A percentile compares a stretch with the other conserved stretches of the same genome.
phyloP scores from a whole-genome alignment of 768 basidiomycete species.

The Leccinum barrowsii region DNA sequence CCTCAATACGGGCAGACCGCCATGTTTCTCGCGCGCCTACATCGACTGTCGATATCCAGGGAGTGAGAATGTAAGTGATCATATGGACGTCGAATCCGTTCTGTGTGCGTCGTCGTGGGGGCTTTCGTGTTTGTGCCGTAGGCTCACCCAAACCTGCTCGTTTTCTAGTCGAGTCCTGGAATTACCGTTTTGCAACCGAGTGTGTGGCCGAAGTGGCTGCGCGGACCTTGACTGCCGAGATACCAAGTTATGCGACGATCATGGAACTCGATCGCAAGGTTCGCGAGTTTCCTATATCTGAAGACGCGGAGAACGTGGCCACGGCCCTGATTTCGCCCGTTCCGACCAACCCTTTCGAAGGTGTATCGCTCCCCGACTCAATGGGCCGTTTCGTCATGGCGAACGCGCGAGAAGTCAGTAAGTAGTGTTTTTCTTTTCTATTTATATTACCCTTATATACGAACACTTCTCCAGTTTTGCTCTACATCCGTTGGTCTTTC shows the following conservation, averaged over 20 bases:
- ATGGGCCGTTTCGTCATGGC: slow-evolving; percentile 40
- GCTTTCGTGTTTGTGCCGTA: neutral
- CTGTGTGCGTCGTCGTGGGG: slow-evolving; percentile 25
- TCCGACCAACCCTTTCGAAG: slow-evolving; percentile 12
- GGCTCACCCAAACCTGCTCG: neutral
- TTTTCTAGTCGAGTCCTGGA: slow-evolving; percentile 55
- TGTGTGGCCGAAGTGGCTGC: slow-evolving; percentile 62
- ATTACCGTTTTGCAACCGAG: slow-evolving; percentile 61
- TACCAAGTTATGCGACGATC: slow-evolving; percentile 60
- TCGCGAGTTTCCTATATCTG: slow-evolving; percentile 59
- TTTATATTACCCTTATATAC: neutral
- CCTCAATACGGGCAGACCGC: slow-evolving; percentile 67
- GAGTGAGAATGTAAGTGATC: slow-evolving; percentile 11
- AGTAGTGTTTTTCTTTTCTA: slow-evolving; percentile 16
- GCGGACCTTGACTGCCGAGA: slow-evolving; percentile 58
- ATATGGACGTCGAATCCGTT: slow-evolving; percentile 19
- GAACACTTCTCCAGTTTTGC: slow-evolving; percentile 39
- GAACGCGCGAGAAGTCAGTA: slow-evolving; percentile 35
- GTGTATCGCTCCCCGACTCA: slow-evolving; percentile 19
- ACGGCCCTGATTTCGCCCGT: slow-evolving; percentile 31
- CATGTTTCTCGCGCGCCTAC: slow-evolving; percentile 60
- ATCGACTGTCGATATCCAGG: slow-evolving; percentile 64
- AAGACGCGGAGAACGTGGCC: slow-evolving; percentile 37
- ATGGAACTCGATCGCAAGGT: slow-evolving; percentile 68
- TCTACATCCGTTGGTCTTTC: slow-evolving; percentile 65